Conservation (phyloP, 371 early-diverging fungal species). For the Umbelopsis sp. region DNA sequence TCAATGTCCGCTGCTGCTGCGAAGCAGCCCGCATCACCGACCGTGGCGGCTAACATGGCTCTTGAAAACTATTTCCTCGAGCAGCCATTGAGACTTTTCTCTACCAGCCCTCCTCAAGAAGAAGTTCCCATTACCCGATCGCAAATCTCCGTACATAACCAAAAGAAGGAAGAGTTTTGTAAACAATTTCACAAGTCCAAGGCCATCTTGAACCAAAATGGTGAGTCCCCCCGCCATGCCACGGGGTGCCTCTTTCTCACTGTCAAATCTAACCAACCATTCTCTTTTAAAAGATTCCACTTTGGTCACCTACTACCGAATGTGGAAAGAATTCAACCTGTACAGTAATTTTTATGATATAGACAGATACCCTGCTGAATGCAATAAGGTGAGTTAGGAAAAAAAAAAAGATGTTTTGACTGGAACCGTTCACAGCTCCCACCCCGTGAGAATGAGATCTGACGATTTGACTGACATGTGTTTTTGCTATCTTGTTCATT, state of each 20-base stretch:
- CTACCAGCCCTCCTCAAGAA: conserved; percentile 8
- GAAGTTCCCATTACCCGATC: background rate
- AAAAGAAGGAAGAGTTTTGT: conserved; percentile 17
- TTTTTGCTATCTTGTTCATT: background rate
- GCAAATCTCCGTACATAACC: background rate
- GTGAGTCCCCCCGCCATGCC: background rate
- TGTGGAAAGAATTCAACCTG: conserved; percentile 17
- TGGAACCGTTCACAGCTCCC: too few relatives aligned
- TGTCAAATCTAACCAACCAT: background rate
- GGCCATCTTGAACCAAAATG: conserved; percentile 6
- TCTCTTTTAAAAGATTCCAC: background rate
- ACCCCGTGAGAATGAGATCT: too few relatives aligned
- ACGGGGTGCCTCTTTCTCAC: background rate
- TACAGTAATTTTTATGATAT: conserved; percentile 19
- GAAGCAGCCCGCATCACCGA: conserved; percentile 12
- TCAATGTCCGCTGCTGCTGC: background rate
- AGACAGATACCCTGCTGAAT: conserved; percentile 11
- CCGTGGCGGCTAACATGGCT: conserved; percentile 3
- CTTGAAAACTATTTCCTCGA: conserved; percentile 7
- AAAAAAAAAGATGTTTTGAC: too few relatives aligned
- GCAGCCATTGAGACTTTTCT: conserved; percentile 7
- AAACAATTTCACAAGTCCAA: conserved; percentile 11
- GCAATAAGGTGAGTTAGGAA: background rate
- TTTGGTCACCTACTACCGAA: conserved; percentile 3
- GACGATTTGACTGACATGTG: too few relatives aligned